Evolutionary conservation across 2,329 filamentous ascomycete genomes (phyloP), one percentile per base, ranked within the genome.

Genomic region (Ophiostoma himal-ulmi): DNA sequence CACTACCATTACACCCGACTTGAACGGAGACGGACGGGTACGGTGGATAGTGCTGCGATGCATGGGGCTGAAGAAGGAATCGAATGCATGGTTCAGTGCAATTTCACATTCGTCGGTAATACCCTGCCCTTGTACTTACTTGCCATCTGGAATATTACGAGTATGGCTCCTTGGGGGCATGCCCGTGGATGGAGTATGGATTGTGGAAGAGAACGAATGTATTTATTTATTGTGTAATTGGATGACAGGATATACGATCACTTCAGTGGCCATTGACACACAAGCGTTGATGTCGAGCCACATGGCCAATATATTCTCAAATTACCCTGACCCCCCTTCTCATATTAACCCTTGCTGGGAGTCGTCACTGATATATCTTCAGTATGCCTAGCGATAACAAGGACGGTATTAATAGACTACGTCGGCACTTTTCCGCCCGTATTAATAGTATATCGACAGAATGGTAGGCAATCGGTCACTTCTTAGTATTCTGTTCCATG

Each of bases 91-190:
- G 20, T 14, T 57, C n/a, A 54, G 48, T 30, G 52, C 22, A 57
- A 30, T 57, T 57, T 22, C 11, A 57, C 52, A 26, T 57, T n/a
- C 52, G 10, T 57, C 52, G 3, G 26, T 30, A n/a, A 8, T 54
- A n/a, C 52, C 52, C 52, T 57, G 52, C 11, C n/a, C n/a, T 57
- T 26, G 52, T 13, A 26, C 52, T 26, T 22, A 11, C 52, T 22
- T 57, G 52, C 30, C 52, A 57, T 57, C 52, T 57, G 52, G 52
- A 26, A 57, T 57, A 57, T 57, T 57, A 48, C 22, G n/a, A 57
- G 52, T 57, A 26, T 22, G 52, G 52, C n/a, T 26, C n/a, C 52
- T 57, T 57, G 20, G 44, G 17, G n/a, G 41, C 41, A 48, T 5
- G 41, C 41, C 41, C 14, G 5, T 20, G 17, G 20, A 48, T 20